Evolutionary conservation across 129 eudicot species (phyloP).

Genomic region (Pseudognaphalium luteoalbum): DNA sequence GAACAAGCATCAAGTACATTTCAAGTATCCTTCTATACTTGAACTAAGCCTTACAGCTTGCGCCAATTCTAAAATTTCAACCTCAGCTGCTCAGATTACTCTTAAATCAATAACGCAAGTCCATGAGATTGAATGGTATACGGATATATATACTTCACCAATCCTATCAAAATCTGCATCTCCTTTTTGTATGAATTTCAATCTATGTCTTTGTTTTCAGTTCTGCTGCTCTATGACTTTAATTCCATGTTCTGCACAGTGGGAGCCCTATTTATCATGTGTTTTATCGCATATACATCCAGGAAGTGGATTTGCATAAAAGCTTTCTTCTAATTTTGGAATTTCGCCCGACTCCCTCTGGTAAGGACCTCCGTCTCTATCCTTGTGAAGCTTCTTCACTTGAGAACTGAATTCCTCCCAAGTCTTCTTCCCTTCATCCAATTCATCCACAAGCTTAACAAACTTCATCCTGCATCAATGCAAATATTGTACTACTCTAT

Average conservation of each 20-base stretch:
- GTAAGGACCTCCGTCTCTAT: slow-evolving; percentile 79
- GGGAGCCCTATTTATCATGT: slow-evolving; percentile 31
- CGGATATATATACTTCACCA: slow-evolving; percentile 3
- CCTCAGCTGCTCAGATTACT: slow-evolving; percentile 13
- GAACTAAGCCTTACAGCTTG: background rate
- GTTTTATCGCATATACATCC: slow-evolving; percentile 78
- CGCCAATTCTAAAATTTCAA: slow-evolving; percentile 6
- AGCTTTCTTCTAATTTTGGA: slow-evolving; percentile 98
- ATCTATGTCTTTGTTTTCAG: slow-evolving; percentile 3
- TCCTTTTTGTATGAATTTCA: background rate
- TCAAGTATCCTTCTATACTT: background rate
- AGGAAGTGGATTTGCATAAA: slow-evolving; percentile 94
- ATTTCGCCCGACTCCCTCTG: slow-evolving; percentile 80
- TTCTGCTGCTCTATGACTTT: background rate
- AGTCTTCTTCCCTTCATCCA: slow-evolving; percentile 63
- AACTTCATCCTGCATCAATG: slow-evolving; percentile 73
- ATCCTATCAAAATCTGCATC: slow-evolving; percentile 23
- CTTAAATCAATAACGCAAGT: background rate
- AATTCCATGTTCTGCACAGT: slow-evolving; percentile 8
- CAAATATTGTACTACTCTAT: background rate
- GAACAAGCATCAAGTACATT: slow-evolving; percentile 1
- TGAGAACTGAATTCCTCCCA: slow-evolving; percentile 79
- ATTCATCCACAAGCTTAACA: slow-evolving; percentile 71
- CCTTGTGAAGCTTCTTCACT: slow-evolving; percentile 79
- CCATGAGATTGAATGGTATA: background rate